phyloP scores from a whole-genome alignment of 2,329 filamentous ascomycete species.

The Didymellaceae sp. region DNA sequence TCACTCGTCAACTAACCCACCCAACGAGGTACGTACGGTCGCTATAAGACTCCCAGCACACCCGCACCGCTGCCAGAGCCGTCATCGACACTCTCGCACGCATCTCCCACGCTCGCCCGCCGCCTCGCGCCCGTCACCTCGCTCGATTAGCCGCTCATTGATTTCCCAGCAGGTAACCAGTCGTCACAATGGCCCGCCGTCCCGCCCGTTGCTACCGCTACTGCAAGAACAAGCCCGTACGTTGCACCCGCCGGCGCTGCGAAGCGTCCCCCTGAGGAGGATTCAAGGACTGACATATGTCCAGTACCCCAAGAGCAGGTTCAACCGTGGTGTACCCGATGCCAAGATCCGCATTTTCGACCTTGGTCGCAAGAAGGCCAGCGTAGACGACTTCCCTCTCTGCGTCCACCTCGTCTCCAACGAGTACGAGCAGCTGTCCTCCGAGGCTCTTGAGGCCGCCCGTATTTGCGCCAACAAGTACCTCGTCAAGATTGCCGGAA shows the following conservation, averaged over 20 bases:
- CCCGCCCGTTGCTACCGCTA: slow-evolving; percentile 99
- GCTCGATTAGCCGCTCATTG: slow-evolving; percentile 50
- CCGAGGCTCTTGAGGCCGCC: slow-evolving; percentile 98
- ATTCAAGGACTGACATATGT: slow-evolving; percentile 50
- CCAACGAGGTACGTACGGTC: slow-evolving; percentile 20
- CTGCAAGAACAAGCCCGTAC: slow-evolving; percentile 99
- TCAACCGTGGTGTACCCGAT: slow-evolving; percentile 97
- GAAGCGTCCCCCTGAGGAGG: slow-evolving; percentile 31
- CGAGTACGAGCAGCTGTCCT: slow-evolving; percentile 99
- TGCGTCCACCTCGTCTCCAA: slow-evolving; percentile 99
- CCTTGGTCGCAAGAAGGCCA: slow-evolving; percentile 97
- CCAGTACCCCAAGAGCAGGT: slow-evolving; percentile 99
- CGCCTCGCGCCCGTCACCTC: slow-evolving; percentile 12
- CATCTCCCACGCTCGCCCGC: slow-evolving; percentile 11
- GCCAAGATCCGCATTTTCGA: slow-evolving; percentile 95
- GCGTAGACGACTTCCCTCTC: slow-evolving; percentile 98
- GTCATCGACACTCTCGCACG: slow-evolving; percentile 21
- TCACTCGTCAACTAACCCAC: slow-evolving; percentile 17
- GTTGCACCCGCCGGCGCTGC: slow-evolving; percentile 20
- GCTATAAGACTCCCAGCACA: slow-evolving; percentile 14
- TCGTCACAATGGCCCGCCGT: slow-evolving; percentile 97
- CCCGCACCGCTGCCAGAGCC: slow-evolving; percentile 14
- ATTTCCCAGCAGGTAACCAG: slow-evolving; percentile 54
- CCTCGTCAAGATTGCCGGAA: slow-evolving; percentile 72
- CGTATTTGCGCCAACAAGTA: slow-evolving; percentile 99